phyloP scores from a whole-genome alignment of 2,329 filamentous ascomycete species.

The Colletotrichum sp. region DNA sequence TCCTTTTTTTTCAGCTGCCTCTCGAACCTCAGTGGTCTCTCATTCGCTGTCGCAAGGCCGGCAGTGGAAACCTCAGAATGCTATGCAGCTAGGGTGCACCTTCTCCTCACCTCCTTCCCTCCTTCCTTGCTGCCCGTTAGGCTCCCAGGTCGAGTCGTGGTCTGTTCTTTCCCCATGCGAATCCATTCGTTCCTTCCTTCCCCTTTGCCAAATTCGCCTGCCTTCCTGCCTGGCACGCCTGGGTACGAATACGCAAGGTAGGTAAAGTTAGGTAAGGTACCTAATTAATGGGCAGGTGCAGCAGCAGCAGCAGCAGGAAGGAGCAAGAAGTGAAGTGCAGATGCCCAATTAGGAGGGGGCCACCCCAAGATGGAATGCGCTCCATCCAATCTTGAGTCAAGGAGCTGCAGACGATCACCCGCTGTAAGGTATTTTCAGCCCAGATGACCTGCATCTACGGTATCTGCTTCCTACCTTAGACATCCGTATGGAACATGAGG shows the following conservation, averaged over 20 bases:
- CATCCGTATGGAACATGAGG: not conserved
- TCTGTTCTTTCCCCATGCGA: not conserved
- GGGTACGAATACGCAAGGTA: too few relatives aligned
- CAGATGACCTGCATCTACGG: not conserved
- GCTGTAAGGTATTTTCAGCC: constrained; percentile 1
- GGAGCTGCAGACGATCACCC: not conserved
- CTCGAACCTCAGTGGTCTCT: not conserved
- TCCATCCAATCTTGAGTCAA: not conserved
- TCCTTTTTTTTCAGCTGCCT: constrained; percentile 2
- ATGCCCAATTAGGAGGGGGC: not conserved
- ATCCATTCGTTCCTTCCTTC: not conserved
- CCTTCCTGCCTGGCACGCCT: not conserved
- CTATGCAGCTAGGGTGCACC: not conserved
- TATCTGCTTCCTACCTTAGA: not conserved
- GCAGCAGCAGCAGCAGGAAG: not conserved
- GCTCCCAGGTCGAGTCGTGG: not conserved
- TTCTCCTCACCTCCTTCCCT: not conserved
- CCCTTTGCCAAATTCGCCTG: not conserved
- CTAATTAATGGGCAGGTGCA: not conserved
- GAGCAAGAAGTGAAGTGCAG: not conserved
- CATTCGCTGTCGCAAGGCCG: not conserved
- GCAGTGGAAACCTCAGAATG: not conserved
- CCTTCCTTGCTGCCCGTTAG: not conserved
- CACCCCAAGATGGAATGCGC: not conserved
- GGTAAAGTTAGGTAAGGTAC: too few relatives aligned